These are phyloP conservation scores for Cladosporium oxysporum DNA, from an alignment of 2,329 filamentous ascomycete genomes.

Conservation along the genomic window DNA sequence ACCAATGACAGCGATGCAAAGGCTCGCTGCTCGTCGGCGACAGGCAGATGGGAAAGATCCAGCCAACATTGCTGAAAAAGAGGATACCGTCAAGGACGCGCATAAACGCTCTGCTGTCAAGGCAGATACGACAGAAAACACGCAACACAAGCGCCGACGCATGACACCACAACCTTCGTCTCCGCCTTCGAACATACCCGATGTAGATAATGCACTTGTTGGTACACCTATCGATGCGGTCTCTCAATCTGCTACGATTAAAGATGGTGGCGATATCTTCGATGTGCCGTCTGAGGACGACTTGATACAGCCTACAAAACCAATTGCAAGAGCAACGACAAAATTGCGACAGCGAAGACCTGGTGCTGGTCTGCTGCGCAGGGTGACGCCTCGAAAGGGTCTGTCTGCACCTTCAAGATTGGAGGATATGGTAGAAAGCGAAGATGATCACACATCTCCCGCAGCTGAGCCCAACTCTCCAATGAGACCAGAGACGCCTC, in stretches of 20 bases:
- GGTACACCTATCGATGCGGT: not conserved
- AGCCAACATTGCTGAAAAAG: not conserved
- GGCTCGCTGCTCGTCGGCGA: slow-evolving; percentile 10
- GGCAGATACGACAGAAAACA: not conserved
- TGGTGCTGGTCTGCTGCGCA: slow-evolving; percentile 24
- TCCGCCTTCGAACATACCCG: not conserved
- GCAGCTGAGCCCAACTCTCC: slow-evolving; percentile 21
- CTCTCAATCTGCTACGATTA: not conserved
- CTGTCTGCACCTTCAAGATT: slow-evolving; percentile 35
- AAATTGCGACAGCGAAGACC: slow-evolving; percentile 13
- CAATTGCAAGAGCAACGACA: not conserved
- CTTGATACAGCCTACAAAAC: not conserved
- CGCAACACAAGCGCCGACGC: slow-evolving; percentile 9
- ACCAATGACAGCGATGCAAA: slow-evolving; percentile 10
- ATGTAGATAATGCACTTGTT: not conserved
- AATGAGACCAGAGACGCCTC: slow-evolving; percentile 28
- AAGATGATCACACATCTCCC: slow-evolving; percentile 20
- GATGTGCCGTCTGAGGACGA: slow-evolving; percentile 28
- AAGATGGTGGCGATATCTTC: slow-evolving; percentile 24
- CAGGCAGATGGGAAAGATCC: not conserved
- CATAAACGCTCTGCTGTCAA: slow-evolving; percentile 14
- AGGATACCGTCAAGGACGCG: not conserved
- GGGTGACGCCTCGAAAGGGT: slow-evolving; percentile 28
- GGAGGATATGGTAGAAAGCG: slow-evolving; percentile 31
- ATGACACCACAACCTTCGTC: slow-evolving; percentile 14